Conservation (phyloP, 176 grass and related monocot genomes). For the Hyparrhenia diplandra region DNA sequence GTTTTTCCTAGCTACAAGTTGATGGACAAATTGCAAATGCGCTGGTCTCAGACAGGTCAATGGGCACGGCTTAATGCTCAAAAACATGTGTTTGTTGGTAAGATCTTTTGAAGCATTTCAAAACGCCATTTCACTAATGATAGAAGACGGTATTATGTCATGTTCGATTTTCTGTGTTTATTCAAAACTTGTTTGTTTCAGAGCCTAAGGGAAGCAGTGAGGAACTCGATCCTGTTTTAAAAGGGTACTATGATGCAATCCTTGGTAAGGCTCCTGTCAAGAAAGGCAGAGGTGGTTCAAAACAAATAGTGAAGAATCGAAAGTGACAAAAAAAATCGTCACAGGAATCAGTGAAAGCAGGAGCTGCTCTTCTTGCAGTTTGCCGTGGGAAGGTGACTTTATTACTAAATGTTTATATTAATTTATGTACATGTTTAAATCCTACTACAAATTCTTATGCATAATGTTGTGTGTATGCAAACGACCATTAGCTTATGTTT, state of each 20-base stretch:
- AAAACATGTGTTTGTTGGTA: constrained; percentile 87
- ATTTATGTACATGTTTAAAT: constrained; percentile 20
- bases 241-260: constrained; percentile 87
- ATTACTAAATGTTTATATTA: constrained; percentile 11
- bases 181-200: constrained; percentile 39
- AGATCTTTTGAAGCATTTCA: constrained; percentile 34
- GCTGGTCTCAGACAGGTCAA: constrained; percentile 85
- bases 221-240: constrained; percentile 84
- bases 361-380: constrained; percentile 97
- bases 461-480: constrained; percentile 6
- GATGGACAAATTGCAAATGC: constrained; percentile 69
- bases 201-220: constrained; percentile 81
- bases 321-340: constrained; percentile 48
- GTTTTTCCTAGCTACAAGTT: constrained; percentile 96
- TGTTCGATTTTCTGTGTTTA: constrained; percentile 13
- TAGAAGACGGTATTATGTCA: background rate
- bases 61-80: constrained; percentile 87
- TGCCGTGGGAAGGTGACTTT: constrained; percentile 81
- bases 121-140: background rate
- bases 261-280: constrained; percentile 48
- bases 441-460: constrained; percentile 1
- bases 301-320: constrained; percentile 54
- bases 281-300: constrained; percentile 56
- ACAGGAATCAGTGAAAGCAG: constrained; percentile 48
- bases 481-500: constrained; percentile 23